These are phyloP conservation scores for Tremella mesenterica DNA, from an alignment of 768 basidiomycete species.

Conservation along the genomic window DNA sequence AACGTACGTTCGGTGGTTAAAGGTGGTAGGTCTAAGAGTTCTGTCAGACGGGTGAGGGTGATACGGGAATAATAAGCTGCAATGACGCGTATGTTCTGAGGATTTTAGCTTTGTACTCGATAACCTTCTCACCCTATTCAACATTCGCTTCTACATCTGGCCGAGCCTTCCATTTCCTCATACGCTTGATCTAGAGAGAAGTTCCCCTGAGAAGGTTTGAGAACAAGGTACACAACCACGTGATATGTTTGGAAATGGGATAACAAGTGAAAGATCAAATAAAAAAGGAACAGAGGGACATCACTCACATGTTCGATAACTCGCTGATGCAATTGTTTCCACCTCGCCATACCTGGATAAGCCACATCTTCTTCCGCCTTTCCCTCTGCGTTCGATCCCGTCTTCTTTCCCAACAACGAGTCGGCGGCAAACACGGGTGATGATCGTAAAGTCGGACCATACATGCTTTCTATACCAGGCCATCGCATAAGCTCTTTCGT, in stretches of 20 bases:
- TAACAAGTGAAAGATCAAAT: not conserved
- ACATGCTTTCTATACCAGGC: constrained; percentile 83
- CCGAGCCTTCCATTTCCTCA: not conserved
- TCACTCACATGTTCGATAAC: constrained; percentile 87
- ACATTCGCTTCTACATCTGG: not conserved
- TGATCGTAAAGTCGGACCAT: constrained; percentile 70
- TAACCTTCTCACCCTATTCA: no score
- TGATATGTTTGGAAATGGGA: not conserved
- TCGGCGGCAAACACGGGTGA: constrained; percentile 69
- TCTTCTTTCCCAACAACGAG: constrained; percentile 35
- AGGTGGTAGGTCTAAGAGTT: constrained; percentile 73
- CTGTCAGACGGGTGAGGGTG: constrained; percentile 67
- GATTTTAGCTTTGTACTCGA: no score
- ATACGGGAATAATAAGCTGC: constrained; percentile 92
- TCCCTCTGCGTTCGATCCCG: constrained; percentile 27
- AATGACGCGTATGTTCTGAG: constrained; percentile 88
- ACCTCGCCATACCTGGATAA: constrained; percentile 54
- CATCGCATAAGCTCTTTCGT: constrained; percentile 92
- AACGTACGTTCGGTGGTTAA: constrained; percentile 81
- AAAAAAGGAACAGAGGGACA: not conserved
- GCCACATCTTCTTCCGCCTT: constrained; percentile 39
- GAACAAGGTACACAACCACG: no score
- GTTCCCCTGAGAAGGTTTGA: not conserved
- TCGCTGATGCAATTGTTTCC: constrained; percentile 90
- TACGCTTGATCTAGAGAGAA: not conserved